A percentile compares a stretch with the other conserved stretches of the same genome.
phyloP scores from a whole-genome alignment of 2,329 filamentous ascomycete genomes.

The Fusarium coffeatum region DNA sequence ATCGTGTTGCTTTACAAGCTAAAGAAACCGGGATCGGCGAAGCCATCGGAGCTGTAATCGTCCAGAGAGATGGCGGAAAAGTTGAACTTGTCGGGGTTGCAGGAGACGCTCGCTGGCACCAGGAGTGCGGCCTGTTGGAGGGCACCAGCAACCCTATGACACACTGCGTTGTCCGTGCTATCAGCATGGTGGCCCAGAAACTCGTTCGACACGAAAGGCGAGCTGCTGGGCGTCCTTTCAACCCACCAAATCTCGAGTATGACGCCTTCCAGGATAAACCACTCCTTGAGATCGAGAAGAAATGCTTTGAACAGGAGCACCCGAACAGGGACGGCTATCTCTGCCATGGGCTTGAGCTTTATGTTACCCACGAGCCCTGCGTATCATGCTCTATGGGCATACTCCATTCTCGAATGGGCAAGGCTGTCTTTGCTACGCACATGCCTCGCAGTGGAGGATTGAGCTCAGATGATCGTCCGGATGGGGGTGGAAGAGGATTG shows the following conservation, averaged over 20 bases:
- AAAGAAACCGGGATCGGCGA: slow-evolving; percentile 71
- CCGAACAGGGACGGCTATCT: slow-evolving; percentile 84
- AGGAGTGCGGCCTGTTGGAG: slow-evolving; percentile 59
- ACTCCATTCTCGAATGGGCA: slow-evolving; percentile 90
- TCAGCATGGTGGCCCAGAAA: slow-evolving; percentile 83
- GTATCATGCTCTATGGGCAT: slow-evolving; percentile 98
- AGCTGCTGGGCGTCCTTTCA: slow-evolving; percentile 50
- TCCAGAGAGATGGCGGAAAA: slow-evolving; percentile 69
- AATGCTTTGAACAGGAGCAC: slow-evolving; percentile 72
- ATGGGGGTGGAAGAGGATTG: slow-evolving; percentile 69
- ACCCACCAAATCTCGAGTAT: slow-evolving; percentile 60
- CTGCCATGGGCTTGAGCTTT: slow-evolving; percentile 92
- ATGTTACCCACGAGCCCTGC: slow-evolving; percentile 95
- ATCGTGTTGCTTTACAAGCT: slow-evolving; percentile 70
- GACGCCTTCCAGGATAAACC: slow-evolving; percentile 76
- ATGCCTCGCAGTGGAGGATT: slow-evolving; percentile 87
- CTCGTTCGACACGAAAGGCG: slow-evolving; percentile 67
- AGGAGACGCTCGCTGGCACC: slow-evolving; percentile 78
- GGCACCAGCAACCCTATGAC: slow-evolving; percentile 77
- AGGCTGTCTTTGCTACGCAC: slow-evolving; percentile 81
- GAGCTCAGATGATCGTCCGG: slow-evolving; percentile 76
- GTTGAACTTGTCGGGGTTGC: slow-evolving; percentile 76
- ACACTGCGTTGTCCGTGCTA: slow-evolving; percentile 80
- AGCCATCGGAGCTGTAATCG: slow-evolving; percentile 78
- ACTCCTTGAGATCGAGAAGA: slow-evolving; percentile 73